Evolutionary conservation across 805 yeast genomes (phyloP).

Genomic region (Yarrowia sp.): DNA sequence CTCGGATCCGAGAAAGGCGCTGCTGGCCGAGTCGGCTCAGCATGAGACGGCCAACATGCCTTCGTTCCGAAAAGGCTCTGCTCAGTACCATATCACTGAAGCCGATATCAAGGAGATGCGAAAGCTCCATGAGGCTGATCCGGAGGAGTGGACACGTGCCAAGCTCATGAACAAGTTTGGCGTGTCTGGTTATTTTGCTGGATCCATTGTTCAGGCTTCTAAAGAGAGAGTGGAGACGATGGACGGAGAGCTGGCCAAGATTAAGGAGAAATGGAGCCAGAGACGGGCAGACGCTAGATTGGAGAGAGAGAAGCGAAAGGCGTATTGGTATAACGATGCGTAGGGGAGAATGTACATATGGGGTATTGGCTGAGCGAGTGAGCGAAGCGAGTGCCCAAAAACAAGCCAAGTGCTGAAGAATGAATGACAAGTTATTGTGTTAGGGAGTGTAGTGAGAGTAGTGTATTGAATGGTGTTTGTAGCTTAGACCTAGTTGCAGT

Average conservation of each 20-base stretch:
- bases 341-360: slow-evolving; percentile 31
- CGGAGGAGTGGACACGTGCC: slow-evolving; percentile 60
- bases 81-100: slow-evolving; percentile 56
- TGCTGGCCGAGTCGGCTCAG: slow-evolving; percentile 29
- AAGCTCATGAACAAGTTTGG: slow-evolving; percentile 59
- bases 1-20: slow-evolving; percentile 51
- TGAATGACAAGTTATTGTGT: too few species aligned
- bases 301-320: slow-evolving; percentile 58
- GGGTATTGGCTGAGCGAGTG: too few species aligned
- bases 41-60: slow-evolving; percentile 38
- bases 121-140: slow-evolving; percentile 55
- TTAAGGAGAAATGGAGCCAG: slow-evolving; percentile 51
- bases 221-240: slow-evolving; percentile 46
- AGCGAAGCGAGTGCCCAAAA: too few species aligned
- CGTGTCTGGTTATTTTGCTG: slow-evolving; percentile 53
- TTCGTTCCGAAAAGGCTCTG: slow-evolving; percentile 41
- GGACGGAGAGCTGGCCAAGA: slow-evolving; percentile 47
- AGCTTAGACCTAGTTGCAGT: too few species aligned
- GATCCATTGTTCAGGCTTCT: slow-evolving; percentile 47
- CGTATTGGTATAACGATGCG: slow-evolving; percentile 63
- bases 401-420: too few species aligned
- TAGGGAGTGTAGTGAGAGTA: too few species aligned
- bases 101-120: slow-evolving; percentile 58
- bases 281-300: slow-evolving; percentile 49
- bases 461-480: too few species aligned